phyloP scores from a whole-genome alignment of 129 eudicot genomes.

The Kitagawia praeruptora region DNA sequence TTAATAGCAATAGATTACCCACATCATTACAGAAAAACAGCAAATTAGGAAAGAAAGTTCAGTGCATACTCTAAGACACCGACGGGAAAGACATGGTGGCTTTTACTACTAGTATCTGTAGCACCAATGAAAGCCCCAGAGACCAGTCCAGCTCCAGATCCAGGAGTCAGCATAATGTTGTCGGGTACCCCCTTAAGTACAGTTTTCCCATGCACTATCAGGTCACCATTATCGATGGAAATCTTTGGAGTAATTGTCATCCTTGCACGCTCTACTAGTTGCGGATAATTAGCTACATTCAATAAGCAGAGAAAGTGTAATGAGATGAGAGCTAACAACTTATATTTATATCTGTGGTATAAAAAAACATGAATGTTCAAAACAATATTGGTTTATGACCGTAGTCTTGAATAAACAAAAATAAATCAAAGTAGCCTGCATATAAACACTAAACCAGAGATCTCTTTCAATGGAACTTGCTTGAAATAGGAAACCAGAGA shows the following conservation, averaged over 20 bases:
- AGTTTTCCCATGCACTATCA: constrained; percentile 90
- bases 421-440: not conserved
- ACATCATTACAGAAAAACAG: not conserved
- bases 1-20: not conserved
- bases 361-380: not conserved
- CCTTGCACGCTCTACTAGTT: constrained; percentile 18
- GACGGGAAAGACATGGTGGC: constrained; percentile 84
- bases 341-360: not conserved
- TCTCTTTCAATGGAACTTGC: not conserved
- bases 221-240: constrained; percentile 63
- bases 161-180: constrained; percentile 75
- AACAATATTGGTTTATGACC: not conserved
- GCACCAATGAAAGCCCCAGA: constrained; percentile 92
- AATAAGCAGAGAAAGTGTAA: not conserved
- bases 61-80: constrained; percentile 71
- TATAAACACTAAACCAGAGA: not conserved
- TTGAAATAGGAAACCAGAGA: not conserved
- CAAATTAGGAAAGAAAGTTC: not conserved
- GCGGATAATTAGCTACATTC: constrained; percentile 27
- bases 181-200: constrained; percentile 71
- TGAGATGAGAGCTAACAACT: not conserved
- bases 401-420: not conserved
- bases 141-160: constrained; percentile 55
- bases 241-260: constrained; percentile 95
- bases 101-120: constrained; percentile 51